Evolutionary conservation across 345 rosid species (phyloP), one percentile per base, ranked within the genome.

Genomic region (Camelina hispida): DNA sequence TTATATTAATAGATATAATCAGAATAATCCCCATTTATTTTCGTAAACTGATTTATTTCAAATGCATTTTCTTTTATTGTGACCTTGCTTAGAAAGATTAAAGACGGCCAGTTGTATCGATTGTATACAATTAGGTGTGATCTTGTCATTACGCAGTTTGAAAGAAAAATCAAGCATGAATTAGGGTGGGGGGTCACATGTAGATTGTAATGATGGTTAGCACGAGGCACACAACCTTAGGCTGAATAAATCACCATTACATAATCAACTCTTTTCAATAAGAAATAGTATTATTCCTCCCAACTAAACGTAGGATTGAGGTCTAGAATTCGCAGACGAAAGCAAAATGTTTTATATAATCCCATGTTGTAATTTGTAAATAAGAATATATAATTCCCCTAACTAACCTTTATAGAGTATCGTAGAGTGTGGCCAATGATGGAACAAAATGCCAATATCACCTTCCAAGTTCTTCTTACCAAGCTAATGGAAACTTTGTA

Each of bases 271-370:
- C n/a, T 56, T 59, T 40, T 13, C 3, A 1, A 20, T 59, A 52
- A 10, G 23, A 62, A 62, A 54, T 23, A 42, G 35, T 25, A 32
- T 4, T 53, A 35, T 51, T 43, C 10, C 15, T 35, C 37, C 42
- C 32, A 28, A 15, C 62, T 18, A 58, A 66, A 66, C 80, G 61
- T 77, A 77, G 60, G 32, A 60, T 77, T 63, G 54, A 69, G 80
- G 75, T 76, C 75, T 69, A 76, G 59, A 37, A 56, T 46, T 56
- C 7, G 80, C 66, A 70, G 61, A 37, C 70, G 72, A 71, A 77
- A 77, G 80, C 72, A 77, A 77, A 62, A 30, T 8, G 65, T 30
- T 64, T 71, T 63, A n/a, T 34, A 15, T 64, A 63, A 62, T 76
- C 47, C 55, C 8, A 9, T 35, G 32, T 47, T 66, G 72, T 60